Percentiles rank a stretch among this genome's conserved stretches.
Conservation (phyloP, 148 eudicot genomes). For the Beta vulgaris region DNA sequence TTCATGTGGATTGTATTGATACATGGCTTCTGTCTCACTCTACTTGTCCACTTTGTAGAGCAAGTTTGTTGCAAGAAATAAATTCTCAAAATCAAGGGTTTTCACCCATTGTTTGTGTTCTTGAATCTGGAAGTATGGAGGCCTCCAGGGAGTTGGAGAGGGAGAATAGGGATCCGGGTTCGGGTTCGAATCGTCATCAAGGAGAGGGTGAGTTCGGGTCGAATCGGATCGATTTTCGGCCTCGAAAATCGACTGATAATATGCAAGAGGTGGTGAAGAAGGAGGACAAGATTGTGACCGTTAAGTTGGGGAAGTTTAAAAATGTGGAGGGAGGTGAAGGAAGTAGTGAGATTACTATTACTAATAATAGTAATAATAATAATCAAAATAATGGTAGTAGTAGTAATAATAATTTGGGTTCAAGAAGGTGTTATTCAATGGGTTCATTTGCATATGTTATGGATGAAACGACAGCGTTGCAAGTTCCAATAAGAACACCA, state of each 20-base stretch:
- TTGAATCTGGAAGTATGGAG: constrained; percentile 62
- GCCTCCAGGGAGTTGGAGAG: constrained; percentile 46
- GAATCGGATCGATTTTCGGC: constrained; percentile 11
- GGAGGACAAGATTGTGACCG: constrained; percentile 50
- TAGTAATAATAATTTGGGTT: constrained; percentile 35
- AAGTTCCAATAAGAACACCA: constrained; percentile 68
- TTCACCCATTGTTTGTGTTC: constrained; percentile 63
- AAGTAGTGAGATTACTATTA: constrained; percentile 20
- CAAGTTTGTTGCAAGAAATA: constrained; percentile 48
- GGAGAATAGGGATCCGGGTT: constrained; percentile 13
- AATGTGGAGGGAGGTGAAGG: constrained; percentile 59
- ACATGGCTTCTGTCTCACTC: constrained; percentile 93
- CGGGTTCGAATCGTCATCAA: constrained; percentile 29
- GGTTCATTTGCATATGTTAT: constrained; percentile 91
- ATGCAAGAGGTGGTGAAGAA: constrained; percentile 10
- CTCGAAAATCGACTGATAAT: constrained; percentile 41
- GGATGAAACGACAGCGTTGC: constrained; percentile 62
- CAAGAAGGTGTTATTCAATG: constrained; percentile 90
- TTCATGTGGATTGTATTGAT: constrained; percentile 87
- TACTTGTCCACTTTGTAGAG: constrained; percentile 88
- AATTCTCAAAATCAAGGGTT: constrained; percentile 10
- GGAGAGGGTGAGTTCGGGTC: constrained; percentile 32
- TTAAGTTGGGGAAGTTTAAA: constrained; percentile 79
- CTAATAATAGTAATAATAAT: constrained; percentile 9
- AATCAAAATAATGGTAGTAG: constrained; percentile 11